A percentile compares a stretch with the other conserved stretches of the same genome.
Conservation (phyloP, 2,329 filamentous ascomycete species). For the Trichoderma polysporum region DNA sequence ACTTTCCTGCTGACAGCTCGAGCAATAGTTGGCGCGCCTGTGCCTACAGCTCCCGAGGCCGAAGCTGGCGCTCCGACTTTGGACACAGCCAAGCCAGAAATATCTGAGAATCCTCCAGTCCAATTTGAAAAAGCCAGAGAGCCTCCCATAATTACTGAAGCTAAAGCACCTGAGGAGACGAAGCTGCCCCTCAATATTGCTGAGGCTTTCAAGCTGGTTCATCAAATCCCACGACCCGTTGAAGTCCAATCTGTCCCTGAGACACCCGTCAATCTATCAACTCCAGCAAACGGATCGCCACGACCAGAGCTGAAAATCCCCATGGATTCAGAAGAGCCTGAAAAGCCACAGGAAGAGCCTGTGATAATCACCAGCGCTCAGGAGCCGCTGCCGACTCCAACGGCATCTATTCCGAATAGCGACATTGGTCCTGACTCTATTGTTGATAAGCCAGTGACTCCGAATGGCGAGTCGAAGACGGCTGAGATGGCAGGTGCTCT, state of each 20-base stretch:
- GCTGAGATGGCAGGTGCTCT: conserved; percentile 25
- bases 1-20: conserved; percentile 10
- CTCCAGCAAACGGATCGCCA: conserved; percentile 38
- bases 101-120: conserved; percentile 23
- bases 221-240: conserved; percentile 34
- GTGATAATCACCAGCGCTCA: conserved; percentile 28
- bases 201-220: conserved; percentile 2
- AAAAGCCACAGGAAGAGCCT: conserved; percentile 31
- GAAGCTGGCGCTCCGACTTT: conserved; percentile 31
- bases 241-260: conserved; percentile 38
- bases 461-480: conserved; percentile 17
- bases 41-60: conserved; percentile 31
- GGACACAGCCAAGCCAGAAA: conserved; percentile 24
- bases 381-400: conserved; percentile 27
- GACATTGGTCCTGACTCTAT: conserved; percentile 22
- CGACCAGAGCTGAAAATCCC: conserved; percentile 37
- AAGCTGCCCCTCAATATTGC: conserved; percentile 2
- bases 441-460: conserved; percentile 15
- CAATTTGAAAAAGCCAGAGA: conserved; percentile 8
- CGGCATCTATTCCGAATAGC: conserved; percentile 26
- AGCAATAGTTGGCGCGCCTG: conserved; percentile 32
- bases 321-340: conserved; percentile 28
- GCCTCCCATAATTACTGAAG: conserved; percentile 2
- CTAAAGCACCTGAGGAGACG: conserved; percentile 10
- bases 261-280: conserved; percentile 37